A percentile compares a stretch with the other conserved stretches of the same genome.
Conservation (phyloP, 352 stramenopile genomes). For the Pythium diclinum region DNA sequence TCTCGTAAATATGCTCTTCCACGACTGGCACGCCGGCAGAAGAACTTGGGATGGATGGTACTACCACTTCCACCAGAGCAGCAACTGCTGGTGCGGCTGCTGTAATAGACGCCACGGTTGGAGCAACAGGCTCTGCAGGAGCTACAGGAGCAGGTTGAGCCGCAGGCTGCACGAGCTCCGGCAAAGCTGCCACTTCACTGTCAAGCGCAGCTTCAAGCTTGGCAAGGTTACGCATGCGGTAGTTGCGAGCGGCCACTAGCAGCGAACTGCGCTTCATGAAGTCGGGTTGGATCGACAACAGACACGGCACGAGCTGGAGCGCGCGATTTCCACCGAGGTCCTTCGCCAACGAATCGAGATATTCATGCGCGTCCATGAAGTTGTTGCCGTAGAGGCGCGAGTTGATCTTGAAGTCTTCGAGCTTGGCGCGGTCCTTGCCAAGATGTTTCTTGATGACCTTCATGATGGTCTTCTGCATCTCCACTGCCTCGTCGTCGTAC, state of each 20-base stretch:
- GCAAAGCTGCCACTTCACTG: background rate
- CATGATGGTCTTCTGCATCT: conserved; percentile 75
- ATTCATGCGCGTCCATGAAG: conserved; percentile 73
- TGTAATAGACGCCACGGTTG: background rate
- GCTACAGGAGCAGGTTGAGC: background rate
- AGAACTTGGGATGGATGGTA: background rate
- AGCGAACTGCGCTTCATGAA: conserved; percentile 53
- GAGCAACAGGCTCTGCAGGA: background rate
- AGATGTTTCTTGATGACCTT: conserved; percentile 69
- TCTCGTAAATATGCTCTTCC: background rate
- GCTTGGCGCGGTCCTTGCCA: conserved; percentile 46
- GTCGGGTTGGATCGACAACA: conserved; percentile 63
- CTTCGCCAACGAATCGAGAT: conserved; percentile 59
- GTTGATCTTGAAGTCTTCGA: conserved; percentile 84
- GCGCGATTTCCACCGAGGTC: conserved; percentile 55
- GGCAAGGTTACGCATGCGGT: conserved; percentile 41
- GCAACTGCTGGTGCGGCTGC: background rate
- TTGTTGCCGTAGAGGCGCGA: conserved; percentile 71
- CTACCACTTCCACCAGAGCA: background rate
- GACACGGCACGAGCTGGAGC: conserved; percentile 62
- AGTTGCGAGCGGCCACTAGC: conserved; percentile 50
- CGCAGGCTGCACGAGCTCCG: background rate
- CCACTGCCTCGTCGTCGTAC: conserved; percentile 52
- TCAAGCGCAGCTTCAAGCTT: conserved; percentile 38
- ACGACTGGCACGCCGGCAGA: background rate